phyloP scores from a whole-genome alignment of 139 green algal species.

The Micractinium conductrix region DNA sequence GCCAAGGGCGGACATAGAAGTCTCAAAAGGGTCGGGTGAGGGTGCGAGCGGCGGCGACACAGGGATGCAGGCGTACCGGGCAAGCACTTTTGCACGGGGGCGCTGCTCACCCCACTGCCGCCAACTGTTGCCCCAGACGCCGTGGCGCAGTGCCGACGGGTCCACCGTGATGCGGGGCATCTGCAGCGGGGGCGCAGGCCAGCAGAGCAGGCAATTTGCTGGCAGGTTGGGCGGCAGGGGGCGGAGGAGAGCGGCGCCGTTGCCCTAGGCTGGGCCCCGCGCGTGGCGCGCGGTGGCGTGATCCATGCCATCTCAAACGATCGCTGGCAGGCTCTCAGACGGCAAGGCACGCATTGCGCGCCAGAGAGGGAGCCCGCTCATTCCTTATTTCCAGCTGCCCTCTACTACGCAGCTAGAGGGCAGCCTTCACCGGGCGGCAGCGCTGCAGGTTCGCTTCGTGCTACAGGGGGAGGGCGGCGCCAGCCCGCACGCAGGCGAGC shows the following conservation, averaged over 20 bases:
- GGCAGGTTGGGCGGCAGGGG: not conserved
- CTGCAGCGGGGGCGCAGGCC: conserved; percentile 6
- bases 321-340: too few relatives aligned
- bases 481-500: too few relatives aligned
- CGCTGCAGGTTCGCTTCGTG: too few relatives aligned
- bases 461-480: too few relatives aligned
- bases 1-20: not conserved
- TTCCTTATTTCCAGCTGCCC: too few relatives aligned
- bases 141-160: conserved; percentile 12
- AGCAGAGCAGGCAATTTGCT: not conserved
- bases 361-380: too few relatives aligned
- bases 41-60: not conserved
- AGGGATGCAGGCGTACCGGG: not conserved
- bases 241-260: not conserved
- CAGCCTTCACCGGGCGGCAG: too few relatives aligned
- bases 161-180: conserved; percentile 17
- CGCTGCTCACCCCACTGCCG: conserved; percentile 43
- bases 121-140: conserved; percentile 49
- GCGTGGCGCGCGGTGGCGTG: too few relatives aligned
- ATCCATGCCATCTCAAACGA: too few relatives aligned
- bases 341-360: too few relatives aligned
- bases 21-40: not conserved
- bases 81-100: not conserved
- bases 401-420: too few relatives aligned
- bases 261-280: too few relatives aligned